These are phyloP conservation scores for Exophiala xenobiotica DNA, from an alignment of 2,329 filamentous ascomycete genomes.

Conservation along the genomic window DNA sequence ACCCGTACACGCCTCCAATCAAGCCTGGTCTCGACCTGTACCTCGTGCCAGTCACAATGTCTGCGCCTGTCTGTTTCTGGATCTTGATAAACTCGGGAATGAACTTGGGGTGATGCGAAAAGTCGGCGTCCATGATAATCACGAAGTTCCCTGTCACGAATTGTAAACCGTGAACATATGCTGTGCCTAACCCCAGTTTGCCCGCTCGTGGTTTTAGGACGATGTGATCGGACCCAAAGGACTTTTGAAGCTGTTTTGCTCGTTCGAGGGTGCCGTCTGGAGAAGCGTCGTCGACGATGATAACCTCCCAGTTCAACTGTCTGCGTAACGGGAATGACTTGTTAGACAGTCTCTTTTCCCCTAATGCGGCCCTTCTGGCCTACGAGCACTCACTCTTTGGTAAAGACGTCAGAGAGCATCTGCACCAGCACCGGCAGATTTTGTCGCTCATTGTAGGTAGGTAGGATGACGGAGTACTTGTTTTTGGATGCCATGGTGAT, in stretches of 20 bases:
- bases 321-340: constrained; percentile 46
- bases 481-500: constrained; percentile 47
- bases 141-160: constrained; percentile 91
- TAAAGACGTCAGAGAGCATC: constrained; percentile 90
- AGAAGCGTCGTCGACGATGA: constrained; percentile 97
- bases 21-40: constrained; percentile 69
- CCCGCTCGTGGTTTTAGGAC: constrained; percentile 83
- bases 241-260: constrained; percentile 83
- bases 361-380: neutral
- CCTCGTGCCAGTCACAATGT: constrained; percentile 94
- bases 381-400: constrained; percentile 65
- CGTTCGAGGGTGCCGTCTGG: constrained; percentile 93
- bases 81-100: constrained; percentile 88
- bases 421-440: constrained; percentile 96
- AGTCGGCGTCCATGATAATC: constrained; percentile 99
- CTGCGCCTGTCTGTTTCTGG: constrained; percentile 76
- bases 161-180: constrained; percentile 91
- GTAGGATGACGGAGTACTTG: constrained; percentile 96
- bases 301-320: constrained; percentile 92
- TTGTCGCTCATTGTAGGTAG: constrained; percentile 96
- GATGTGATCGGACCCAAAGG: constrained; percentile 74
- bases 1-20: constrained; percentile 82
- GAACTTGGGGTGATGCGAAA: constrained; percentile 98
- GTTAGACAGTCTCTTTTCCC: neutral
- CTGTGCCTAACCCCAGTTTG: constrained; percentile 95